These are phyloP conservation scores for Pelargonium australe DNA, from an alignment of 441 rosid species.

Conservation along the genomic window DNA sequence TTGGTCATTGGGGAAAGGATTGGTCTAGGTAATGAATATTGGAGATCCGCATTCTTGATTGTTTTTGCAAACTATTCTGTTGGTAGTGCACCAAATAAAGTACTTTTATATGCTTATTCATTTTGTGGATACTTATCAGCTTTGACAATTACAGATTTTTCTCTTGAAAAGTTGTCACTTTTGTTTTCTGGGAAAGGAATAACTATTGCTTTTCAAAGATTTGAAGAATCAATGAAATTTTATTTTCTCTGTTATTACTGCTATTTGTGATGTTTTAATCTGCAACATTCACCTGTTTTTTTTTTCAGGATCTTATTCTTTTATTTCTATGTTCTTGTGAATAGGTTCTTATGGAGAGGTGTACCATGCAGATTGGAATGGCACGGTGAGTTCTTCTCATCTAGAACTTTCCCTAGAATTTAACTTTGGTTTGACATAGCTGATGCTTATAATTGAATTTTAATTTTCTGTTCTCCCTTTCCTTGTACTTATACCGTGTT, in stretches of 20 bases:
- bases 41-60: conserved; percentile 15
- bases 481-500: too few relatives aligned
- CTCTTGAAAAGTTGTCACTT: not conserved
- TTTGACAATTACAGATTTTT: not conserved
- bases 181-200: not conserved
- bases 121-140: not conserved
- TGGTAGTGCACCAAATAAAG: not conserved
- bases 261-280: conserved; percentile 5
- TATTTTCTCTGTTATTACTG: conserved; percentile 1
- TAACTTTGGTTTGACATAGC: too few relatives aligned
- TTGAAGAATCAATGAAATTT: not conserved
- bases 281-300: not conserved
- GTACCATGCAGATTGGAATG: conserved; percentile 94
- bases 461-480: too few relatives aligned
- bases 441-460: too few relatives aligned
- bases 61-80: not conserved
- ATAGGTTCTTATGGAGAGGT: conserved; percentile 99
- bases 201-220: conserved; percentile 4
- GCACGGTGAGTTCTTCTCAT: conserved; percentile 59
- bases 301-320: conserved; percentile 15
- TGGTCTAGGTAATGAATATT: conserved; percentile 76
- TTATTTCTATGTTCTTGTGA: conserved; percentile 23
- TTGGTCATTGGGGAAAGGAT: conserved; percentile 91
- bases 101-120: conserved; percentile 10
- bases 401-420: too few relatives aligned